Percentiles rank a stretch among this genome's conserved stretches.
Conservation (phyloP, 192 early-diverging fungal genomes). For the Physocladia obscura region DNA sequence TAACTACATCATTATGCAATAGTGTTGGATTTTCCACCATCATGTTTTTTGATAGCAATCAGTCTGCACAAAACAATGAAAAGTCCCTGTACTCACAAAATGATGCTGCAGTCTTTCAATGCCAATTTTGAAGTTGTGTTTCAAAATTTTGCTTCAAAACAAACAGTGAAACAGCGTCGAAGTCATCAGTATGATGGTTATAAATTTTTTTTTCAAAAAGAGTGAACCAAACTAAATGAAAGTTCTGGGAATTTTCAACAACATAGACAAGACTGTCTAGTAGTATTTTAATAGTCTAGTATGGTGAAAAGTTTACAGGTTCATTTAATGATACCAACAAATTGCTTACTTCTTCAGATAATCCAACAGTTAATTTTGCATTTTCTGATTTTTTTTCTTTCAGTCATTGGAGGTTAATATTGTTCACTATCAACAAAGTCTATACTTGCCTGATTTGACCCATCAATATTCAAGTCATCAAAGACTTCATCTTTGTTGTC, state of each 20-base stretch:
- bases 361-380: neutral
- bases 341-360: neutral
- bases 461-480: neutral
- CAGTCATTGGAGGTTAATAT: neutral
- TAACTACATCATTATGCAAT: no score
- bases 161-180: no score
- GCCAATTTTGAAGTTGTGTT: neutral
- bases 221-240: slow-evolving; percentile 23
- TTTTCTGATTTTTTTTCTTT: neutral
- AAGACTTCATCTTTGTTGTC: neutral
- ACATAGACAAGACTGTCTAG: slow-evolving; percentile 26
- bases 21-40: no score
- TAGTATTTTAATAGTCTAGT: slow-evolving; percentile 19
- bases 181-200: neutral
- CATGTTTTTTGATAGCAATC: no score
- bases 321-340: slow-evolving; percentile 19
- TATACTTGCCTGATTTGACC: neutral
- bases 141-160: no score
- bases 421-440: neutral
- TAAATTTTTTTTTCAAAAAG: neutral
- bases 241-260: slow-evolving; percentile 20
- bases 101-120: neutral
- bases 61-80: no score
- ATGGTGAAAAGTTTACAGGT: slow-evolving; percentile 22
- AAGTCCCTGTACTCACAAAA: no score